Evolutionary conservation across 2,329 filamentous ascomycete species (phyloP).

Genomic region (Curvularia hawaiiensis): DNA sequence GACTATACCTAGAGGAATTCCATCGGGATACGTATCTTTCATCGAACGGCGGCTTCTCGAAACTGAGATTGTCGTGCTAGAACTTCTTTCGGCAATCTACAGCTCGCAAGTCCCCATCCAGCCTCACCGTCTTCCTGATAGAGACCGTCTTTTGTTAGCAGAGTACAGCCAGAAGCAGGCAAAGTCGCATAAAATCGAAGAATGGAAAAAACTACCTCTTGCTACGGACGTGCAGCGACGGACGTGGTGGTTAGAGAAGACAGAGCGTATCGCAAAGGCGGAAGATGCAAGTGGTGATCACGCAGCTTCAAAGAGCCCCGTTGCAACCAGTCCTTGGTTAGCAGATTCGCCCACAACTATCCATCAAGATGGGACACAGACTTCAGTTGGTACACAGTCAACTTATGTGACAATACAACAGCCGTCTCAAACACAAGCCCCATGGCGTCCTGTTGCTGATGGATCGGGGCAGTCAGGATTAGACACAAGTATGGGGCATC

Average conservation of each 20-base stretch:
- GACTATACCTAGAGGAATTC: constrained; percentile 24
- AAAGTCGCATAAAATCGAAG: constrained; percentile 27
- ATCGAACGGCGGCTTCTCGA: constrained; percentile 32
- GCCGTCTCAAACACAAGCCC: not conserved
- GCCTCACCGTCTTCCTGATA: constrained; percentile 12
- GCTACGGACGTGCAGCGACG: constrained; percentile 17
- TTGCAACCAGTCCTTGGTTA: constrained; percentile 8
- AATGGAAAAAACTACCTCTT: constrained; percentile 28
- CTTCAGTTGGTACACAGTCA: not conserved
- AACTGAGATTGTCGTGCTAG: constrained; percentile 27
- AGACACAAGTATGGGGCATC: not conserved
- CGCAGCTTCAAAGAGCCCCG: not conserved
- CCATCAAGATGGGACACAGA: constrained; percentile 10
- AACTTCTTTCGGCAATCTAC: constrained; percentile 24
- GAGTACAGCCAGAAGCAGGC: constrained; percentile 22
- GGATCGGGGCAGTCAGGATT: not conserved
- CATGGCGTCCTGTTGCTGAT: constrained; percentile 8
- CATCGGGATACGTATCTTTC: constrained; percentile 29
- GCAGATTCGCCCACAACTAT: constrained; percentile 3
- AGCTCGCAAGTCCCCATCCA: constrained; percentile 15
- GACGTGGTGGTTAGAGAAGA: constrained; percentile 22
- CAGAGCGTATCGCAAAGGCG: constrained; percentile 1
- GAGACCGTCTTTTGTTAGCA: constrained; percentile 12
- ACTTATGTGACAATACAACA: not conserved
- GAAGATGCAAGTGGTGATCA: not conserved